Conservation (phyloP, 257 asterid species). For the Scutellaria barbata region DNA sequence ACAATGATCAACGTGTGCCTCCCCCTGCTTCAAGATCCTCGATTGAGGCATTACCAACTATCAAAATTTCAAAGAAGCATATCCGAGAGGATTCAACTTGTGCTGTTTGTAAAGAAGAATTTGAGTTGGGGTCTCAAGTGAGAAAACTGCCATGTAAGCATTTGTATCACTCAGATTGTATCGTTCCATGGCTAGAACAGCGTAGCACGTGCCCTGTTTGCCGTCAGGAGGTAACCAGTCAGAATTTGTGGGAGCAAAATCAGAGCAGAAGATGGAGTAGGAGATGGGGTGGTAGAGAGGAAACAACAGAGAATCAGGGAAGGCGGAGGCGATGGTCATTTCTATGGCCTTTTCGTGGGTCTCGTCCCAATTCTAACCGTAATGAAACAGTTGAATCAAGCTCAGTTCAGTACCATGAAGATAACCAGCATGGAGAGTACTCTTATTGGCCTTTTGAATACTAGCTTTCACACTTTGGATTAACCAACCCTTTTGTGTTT, state of each 20-base stretch:
- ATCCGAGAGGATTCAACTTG: constrained; percentile 77
- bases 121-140: constrained; percentile 71
- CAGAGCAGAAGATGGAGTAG: constrained; percentile 59
- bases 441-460: constrained; percentile 79
- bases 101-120: constrained; percentile 83
- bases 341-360: constrained; percentile 84
- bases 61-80: constrained; percentile 79
- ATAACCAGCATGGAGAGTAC: constrained; percentile 55
- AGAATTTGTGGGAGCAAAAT: constrained; percentile 48
- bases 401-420: constrained; percentile 56
- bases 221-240: constrained; percentile 59
- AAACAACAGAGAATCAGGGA: constrained; percentile 39
- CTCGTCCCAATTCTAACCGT: constrained; percentile 48
- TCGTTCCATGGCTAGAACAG: constrained; percentile 88
- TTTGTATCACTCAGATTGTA: constrained; percentile 80
- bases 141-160: constrained; percentile 81
- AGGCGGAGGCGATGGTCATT: constrained; percentile 80
- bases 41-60: constrained; percentile 67
- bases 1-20: constrained; percentile 56
- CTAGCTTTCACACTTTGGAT: constrained; percentile 19
- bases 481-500: constrained; percentile 4
- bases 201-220: constrained; percentile 88
- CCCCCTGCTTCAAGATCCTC: constrained; percentile 80
- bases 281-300: constrained; percentile 50
- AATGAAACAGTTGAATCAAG: constrained; percentile 54